These are phyloP conservation scores for Trifolium subterraneum DNA, from an alignment of 306 rosid genomes.

Conservation along the genomic window DNA sequence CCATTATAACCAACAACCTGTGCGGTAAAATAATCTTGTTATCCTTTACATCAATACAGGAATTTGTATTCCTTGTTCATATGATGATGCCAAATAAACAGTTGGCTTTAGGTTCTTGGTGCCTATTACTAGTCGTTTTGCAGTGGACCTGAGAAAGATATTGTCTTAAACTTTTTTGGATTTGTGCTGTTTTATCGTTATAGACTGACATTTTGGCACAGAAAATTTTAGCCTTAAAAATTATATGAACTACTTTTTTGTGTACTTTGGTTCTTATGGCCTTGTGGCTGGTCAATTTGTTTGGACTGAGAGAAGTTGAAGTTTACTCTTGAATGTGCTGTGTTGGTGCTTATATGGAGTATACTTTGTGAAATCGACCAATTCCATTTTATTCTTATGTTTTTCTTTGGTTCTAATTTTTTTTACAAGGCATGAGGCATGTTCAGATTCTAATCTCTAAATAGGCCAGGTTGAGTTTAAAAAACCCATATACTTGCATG, in stretches of 20 bases:
- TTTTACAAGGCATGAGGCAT: no score
- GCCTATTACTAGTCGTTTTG: constrained; percentile 49
- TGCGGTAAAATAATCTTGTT: constrained; percentile 57
- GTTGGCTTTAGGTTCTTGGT: constrained; percentile 54
- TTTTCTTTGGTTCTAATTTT: no score
- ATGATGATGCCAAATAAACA: constrained; percentile 64
- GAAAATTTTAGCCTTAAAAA: constrained; percentile 42
- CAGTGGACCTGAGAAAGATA: constrained; percentile 54
- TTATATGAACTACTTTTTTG: constrained; percentile 44
- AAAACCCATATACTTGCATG: no score
- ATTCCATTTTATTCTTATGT: neutral
- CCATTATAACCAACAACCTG: constrained; percentile 81
- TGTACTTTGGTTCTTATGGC: constrained; percentile 45
- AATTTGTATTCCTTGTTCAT: constrained; percentile 73
- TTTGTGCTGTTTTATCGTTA: constrained; percentile 52
- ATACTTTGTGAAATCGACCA: constrained; percentile 7
- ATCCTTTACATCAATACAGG: constrained; percentile 51
- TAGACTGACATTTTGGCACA: constrained; percentile 51
- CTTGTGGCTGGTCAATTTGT: constrained; percentile 27
- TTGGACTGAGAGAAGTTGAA: constrained; percentile 23
- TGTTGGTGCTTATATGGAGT: constrained; percentile 23
- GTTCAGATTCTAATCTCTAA: no score
- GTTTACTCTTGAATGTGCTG: constrained; percentile 33
- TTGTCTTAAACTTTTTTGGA: constrained; percentile 45
- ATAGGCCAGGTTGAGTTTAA: no score